Percentiles rank a stretch among this genome's conserved stretches.
Conservation (phyloP, 345 rosid genomes). For the Gossypium stocksii region DNA sequence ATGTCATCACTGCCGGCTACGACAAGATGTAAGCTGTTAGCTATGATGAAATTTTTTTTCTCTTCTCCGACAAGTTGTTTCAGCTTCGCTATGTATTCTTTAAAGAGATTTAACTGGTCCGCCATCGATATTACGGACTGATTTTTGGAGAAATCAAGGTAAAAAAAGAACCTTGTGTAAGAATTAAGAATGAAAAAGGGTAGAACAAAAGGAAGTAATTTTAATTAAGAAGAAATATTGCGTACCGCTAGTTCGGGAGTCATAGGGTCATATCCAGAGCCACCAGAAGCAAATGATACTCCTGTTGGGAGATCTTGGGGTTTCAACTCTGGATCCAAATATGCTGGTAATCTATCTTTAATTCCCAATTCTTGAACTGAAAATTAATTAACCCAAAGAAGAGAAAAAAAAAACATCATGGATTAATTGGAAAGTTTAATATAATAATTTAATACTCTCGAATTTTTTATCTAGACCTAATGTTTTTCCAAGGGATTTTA, state of each 20-base stretch:
- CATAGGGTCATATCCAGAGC: constrained; percentile 36
- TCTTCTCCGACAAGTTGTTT: constrained; percentile 33
- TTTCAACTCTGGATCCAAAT: constrained; percentile 31
- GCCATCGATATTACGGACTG: constrained; percentile 36
- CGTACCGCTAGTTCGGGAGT: constrained; percentile 30
- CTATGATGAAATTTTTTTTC: constrained; percentile 25
- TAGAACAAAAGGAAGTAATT: neutral
- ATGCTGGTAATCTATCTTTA: constrained; percentile 37
- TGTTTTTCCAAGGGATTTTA: too few species aligned
- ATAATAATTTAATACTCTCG: too few species aligned
- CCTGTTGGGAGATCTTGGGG: constrained; percentile 43
- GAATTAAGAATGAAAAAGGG: neutral
- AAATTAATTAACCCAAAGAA: too few species aligned
- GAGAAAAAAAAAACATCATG: too few species aligned
- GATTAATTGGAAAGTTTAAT: too few species aligned
- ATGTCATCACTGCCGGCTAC: constrained; percentile 58
- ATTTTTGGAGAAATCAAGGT: neutral
- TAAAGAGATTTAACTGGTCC: constrained; percentile 36
- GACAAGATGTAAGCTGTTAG: constrained; percentile 23
- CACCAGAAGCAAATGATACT: constrained; percentile 48
- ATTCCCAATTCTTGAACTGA: constrained; percentile 36
- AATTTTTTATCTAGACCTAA: too few species aligned
- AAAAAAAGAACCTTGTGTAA: neutral
- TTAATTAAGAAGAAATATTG: neutral
- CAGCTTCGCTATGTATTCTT: constrained; percentile 40